Percentiles rank a stretch among this genome's conserved stretches.
Evolutionary conservation across 2,329 filamentous ascomycete genomes (phyloP).

Genomic region (Chaetomium sp.): DNA sequence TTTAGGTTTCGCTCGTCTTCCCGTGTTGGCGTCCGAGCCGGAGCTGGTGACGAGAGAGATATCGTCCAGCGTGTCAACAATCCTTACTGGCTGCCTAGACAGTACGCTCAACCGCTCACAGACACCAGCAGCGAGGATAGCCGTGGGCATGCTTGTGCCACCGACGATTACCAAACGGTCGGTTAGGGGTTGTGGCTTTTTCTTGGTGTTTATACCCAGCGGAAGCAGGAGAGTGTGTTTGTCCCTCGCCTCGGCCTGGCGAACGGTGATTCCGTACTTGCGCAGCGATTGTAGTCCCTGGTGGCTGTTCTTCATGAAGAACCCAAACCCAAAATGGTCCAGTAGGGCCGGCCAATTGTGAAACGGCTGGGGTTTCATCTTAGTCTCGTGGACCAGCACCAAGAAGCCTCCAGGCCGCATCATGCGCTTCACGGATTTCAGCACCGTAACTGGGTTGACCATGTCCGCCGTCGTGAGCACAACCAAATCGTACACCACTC

Average conservation of each 20-base stretch:
- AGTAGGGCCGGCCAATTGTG: constrained; percentile 32
- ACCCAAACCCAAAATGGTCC: constrained; percentile 29
- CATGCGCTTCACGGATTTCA: constrained; percentile 15
- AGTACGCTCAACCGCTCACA: not conserved
- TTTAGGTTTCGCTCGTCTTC: too few species aligned
- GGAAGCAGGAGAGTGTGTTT: constrained; percentile 22
- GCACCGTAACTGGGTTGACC: constrained; percentile 1
- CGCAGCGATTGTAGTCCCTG: constrained; percentile 25
- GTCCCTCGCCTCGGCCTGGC: constrained; percentile 28
- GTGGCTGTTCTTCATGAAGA: constrained; percentile 27
- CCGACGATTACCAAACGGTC: constrained; percentile 31
- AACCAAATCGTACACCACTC: constrained; percentile 24
- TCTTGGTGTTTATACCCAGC: not conserved
- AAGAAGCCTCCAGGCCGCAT: constrained; percentile 30
- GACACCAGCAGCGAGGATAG: constrained; percentile 21
- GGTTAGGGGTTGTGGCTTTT: constrained; percentile 4
- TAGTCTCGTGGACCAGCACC: constrained; percentile 23
- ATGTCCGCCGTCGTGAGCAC: constrained; percentile 22
- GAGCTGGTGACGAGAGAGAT: constrained; percentile 20
- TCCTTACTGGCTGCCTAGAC: too few species aligned
- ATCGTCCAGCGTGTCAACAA: constrained; percentile 5
- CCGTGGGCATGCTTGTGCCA: constrained; percentile 18
- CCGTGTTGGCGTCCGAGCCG: too few species aligned
- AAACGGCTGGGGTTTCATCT: constrained; percentile 12
- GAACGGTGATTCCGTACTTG: constrained; percentile 33